Base-by-base conservation (phyloP, 2,329 filamentous ascomycete species). In the Diaporthe batatas region DNA sequence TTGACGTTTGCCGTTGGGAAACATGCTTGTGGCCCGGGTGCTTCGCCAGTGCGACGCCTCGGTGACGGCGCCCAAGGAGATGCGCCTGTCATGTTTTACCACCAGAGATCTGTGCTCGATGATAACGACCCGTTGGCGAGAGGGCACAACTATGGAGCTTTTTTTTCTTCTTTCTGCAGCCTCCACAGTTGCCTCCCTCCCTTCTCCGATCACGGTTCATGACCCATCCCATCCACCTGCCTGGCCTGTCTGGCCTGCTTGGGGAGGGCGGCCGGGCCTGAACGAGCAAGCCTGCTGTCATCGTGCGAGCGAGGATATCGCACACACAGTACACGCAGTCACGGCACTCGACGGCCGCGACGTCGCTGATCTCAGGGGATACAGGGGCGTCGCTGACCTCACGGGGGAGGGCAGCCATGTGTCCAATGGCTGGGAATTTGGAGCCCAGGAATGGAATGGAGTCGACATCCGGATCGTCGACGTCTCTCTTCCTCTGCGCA, bases 51-150 rank as follows among this genome's bases (percentile, higher is more conserved):
- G 59, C 62, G 25, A 74, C 73, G 64, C 10, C 68, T 74, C 73
- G 73, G 71, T 71, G 71, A 21, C 21, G 14, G 29, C 44, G 58
- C 68, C 73, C 73, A 74, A 74, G 73, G 58, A 74, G 58, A 73
- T 34, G 58, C 54, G 47, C 54, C 59, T 68, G 58, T 74, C 73
- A 74, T 53, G 73, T 49, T 70, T 42, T 68, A 74, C 73, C 68
- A 57, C 55, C 21, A 55, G 10, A 73, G 67, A 74, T 74, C 58
- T 70, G 73, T 74, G 42, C 65, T 51, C 47, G 55, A 42, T 49
- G 44, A 44, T 54, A 18, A 44, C 68, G 62, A 16, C 49, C 57
- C 44, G 25, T 70, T 70, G 55, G 55, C 55, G 68, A 70, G 58
- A 53, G 47, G 42, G 32, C 62, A 53, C 62, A 51, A 14, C 36